phyloP scores from a whole-genome alignment of 1,284 basidiomycete species.

The Ceratobasidium papillatum region DNA sequence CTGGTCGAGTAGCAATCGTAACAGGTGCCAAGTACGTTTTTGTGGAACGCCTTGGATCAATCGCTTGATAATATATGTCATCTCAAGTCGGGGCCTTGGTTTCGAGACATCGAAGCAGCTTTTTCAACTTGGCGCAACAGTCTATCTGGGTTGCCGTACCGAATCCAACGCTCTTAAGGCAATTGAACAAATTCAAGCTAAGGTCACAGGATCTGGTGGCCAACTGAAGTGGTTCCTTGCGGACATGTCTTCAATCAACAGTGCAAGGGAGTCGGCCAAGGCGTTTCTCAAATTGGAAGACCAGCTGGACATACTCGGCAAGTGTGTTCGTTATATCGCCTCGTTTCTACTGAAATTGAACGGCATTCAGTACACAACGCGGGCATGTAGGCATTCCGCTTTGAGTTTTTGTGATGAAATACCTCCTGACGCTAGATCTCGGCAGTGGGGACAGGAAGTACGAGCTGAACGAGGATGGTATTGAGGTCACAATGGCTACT shows the following conservation, averaged over 20 bases:
- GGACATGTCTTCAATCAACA: constrained; percentile 12
- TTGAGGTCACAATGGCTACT: background rate
- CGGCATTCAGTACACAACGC: too few relatives aligned
- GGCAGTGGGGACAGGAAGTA: background rate
- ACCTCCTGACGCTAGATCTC: background rate
- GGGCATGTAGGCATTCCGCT: too few relatives aligned
- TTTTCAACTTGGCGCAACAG: constrained; percentile 32
- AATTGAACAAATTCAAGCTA: background rate
- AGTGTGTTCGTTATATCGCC: background rate
- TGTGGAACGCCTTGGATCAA: background rate
- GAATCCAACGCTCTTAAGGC: background rate
- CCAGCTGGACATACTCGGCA: background rate
- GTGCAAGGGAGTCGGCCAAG: background rate
- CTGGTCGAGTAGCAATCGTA: background rate
- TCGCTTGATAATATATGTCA: background rate
- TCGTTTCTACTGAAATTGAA: too few relatives aligned
- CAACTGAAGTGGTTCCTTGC: constrained; percentile 13
- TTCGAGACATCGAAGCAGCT: constrained; percentile 9
- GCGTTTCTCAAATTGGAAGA: constrained; percentile 11
- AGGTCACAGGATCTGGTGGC: background rate
- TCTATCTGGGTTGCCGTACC: background rate
- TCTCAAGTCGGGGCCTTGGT: background rate
- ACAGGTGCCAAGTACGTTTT: background rate
- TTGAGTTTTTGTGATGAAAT: background rate
- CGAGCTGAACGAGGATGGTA: constrained; percentile 6